phyloP scores from a whole-genome alignment of 495 filamentous ascomycete species.

The Hypoxylon subgilvum region DNA sequence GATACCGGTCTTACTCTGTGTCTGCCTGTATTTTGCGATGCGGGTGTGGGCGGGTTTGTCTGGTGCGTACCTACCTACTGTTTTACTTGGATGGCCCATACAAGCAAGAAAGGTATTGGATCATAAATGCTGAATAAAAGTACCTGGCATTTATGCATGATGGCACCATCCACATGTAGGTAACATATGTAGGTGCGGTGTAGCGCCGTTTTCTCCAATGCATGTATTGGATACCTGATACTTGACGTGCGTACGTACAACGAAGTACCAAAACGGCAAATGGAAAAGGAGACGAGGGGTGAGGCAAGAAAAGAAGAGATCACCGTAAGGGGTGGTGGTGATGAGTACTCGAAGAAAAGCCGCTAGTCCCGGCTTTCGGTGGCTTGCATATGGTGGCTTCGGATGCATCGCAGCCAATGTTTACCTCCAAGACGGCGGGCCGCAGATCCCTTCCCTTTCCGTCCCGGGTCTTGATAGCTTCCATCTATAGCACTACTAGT shows the following conservation, averaged over 20 bases:
- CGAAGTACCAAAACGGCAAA: conserved; percentile 34
- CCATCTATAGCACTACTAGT: too few species aligned
- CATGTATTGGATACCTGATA: conserved; percentile 17
- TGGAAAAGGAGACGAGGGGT: neutral
- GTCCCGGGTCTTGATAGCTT: conserved; percentile 5
- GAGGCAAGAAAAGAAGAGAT: neutral
- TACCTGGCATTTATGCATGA: too few species aligned
- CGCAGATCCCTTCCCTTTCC: conserved; percentile 31
- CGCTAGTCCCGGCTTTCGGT: conserved; percentile 13
- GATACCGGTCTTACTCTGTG: neutral
- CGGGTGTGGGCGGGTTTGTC: too few species aligned
- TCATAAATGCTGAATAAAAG: too few species aligned
- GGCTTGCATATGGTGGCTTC: conserved; percentile 30
- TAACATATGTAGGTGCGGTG: conserved; percentile 3
- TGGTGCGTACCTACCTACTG: too few species aligned
- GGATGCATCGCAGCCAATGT: conserved; percentile 17
- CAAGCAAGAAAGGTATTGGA: too few species aligned
- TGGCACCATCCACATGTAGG: too few species aligned
- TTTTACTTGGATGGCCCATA: too few species aligned
- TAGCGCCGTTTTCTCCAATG: conserved; percentile 10
- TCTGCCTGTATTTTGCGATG: too few species aligned
- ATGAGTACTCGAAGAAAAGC: too few species aligned
- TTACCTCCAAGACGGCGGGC: conserved; percentile 18
- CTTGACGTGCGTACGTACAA: conserved; percentile 10
- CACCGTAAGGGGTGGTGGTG: neutral